Percentiles rank a stretch among this genome's conserved stretches.
Conservation (phyloP, 1,284 basidiomycete genomes). For the Boletus calvinii region DNA sequence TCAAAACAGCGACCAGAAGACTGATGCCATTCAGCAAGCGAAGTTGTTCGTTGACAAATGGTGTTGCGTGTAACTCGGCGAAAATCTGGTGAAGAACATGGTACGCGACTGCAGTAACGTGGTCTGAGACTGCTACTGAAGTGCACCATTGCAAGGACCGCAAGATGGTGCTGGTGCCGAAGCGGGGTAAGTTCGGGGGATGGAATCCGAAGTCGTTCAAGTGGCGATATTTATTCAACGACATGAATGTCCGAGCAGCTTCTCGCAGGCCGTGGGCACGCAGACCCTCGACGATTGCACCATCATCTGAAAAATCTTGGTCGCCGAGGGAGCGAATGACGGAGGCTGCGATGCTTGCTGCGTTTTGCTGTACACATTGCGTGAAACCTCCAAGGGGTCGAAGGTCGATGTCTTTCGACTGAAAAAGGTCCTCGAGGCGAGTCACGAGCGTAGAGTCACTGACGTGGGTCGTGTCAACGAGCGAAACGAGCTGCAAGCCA, state of each 20-base stretch:
- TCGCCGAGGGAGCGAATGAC: slow-evolving; percentile 63
- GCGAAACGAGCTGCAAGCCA: slow-evolving; percentile 57
- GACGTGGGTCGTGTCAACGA: slow-evolving; percentile 37
- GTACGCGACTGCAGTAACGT: slow-evolving; percentile 60
- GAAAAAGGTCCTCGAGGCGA: slow-evolving; percentile 41
- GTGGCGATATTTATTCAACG: slow-evolving; percentile 51
- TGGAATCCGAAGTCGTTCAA: slow-evolving; percentile 52
- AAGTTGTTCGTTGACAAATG: slow-evolving; percentile 85
- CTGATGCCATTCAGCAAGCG: slow-evolving; percentile 74
- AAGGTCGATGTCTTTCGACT: slow-evolving; percentile 34
- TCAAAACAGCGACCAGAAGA: slow-evolving; percentile 66
- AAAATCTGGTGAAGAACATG: slow-evolving; percentile 78
- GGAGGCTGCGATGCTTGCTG: slow-evolving; percentile 55
- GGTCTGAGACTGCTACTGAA: slow-evolving; percentile 37
- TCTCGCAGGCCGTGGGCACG: slow-evolving; percentile 32
- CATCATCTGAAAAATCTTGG: slow-evolving; percentile 48
- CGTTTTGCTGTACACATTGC: slow-evolving; percentile 41
- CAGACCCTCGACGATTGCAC: slow-evolving; percentile 50
- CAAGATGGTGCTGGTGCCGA: slow-evolving; percentile 49
- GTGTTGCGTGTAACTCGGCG: slow-evolving; percentile 61
- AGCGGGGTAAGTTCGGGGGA: slow-evolving; percentile 61
- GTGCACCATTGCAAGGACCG: slow-evolving; percentile 60
- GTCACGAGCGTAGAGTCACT: slow-evolving; percentile 12
- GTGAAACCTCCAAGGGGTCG: slow-evolving; percentile 38
- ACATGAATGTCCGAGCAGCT: slow-evolving; percentile 44